Base-by-base conservation (phyloP, 768 basidiomycete genomes). In the Phlebiopsis flavidoalba region DNA sequence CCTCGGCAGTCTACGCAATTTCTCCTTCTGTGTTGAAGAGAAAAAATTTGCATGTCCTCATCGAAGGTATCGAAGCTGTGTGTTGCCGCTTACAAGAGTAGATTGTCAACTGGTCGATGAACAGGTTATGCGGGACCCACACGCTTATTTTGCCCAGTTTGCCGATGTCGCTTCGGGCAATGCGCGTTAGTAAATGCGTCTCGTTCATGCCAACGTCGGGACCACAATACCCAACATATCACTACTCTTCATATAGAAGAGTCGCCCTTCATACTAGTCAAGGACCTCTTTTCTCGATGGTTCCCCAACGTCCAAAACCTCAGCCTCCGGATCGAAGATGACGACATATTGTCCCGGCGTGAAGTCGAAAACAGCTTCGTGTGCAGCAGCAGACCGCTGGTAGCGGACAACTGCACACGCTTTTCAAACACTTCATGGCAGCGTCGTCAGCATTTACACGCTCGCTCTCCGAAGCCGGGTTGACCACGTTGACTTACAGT, bases 331-430 rank as follows among this genome's bases (percentile, higher is more conserved):
- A 56, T 43, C 4, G 45, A 57, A 22, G 60, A 49, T 8, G 54
- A 57, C 33, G 60, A 56, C 35, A 53, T 12, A 8, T 46, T 55
- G 8, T 50, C 49, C 21, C 47, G 3, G 5, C 35, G 51, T 11
- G 60, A 61, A 8, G 33, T 61, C 19, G 36, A 61, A n/a, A n/a
- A 43, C 46, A 50, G n/a, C 36, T 26, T 45, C 60, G 60, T 8
- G 17, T 35, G 15, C 37, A 61, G 50, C 47, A 35, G 49, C 15
- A 8, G 40, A 1, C 2, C 60, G n/a, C 53, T 56, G 21, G 6
- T 8, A 8, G 15, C 5, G 12, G 48, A 14, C 46, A 5, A n/a
- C 4, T 61, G 60, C 55, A 24, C 21, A 10, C 26, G 21, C 40
- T 26, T n/a, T n/a, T 61, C 24, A 14, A 45, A 5, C 26, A 36